Base-by-base conservation (phyloP, 441 rosid genomes). In the Erodium moschatum region DNA sequence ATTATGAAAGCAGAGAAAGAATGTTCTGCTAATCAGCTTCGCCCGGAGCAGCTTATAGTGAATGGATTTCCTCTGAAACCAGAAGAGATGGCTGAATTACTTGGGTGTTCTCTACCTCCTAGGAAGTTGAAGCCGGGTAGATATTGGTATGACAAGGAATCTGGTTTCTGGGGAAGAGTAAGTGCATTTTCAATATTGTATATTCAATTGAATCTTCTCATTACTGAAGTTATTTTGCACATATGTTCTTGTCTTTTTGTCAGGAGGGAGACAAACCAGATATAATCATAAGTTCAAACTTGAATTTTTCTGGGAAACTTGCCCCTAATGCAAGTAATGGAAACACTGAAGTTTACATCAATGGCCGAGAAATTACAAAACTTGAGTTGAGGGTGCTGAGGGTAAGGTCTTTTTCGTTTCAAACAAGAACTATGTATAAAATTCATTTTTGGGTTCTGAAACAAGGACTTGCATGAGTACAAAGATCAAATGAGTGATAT, bases 141-240 rank as follows among this genome's bases (percentile, higher is more conserved):
- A 70, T 96, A 90, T 79, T 96, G 99, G 98, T 96, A 96, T 64
- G 99, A 96, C 76, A 96, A 92, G 76, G 99, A 92, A 77, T 90
- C 99, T 50, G 99, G 99, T 75, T 69, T 82, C 4, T 96, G 99
- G 99, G 99, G 99, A 48, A 92, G 86, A 89, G 98, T 93, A 71
- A 72, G 80, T 67, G 50, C 65, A 18, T 72, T 12, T 67, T 66
- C 27, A 48, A 31, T 75, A 1, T 65, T 63, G 18, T 20, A 60
- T 72, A 18, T 31, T 69, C 63, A 44, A 58, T 67, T 64, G 54
- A 56, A 68, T 58, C 42, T 33, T 69, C 77, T 42, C 46, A 4
- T 5, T 31, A 24, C 35, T 58, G 33, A 42, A 50, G 5, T 50
- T 61, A 61, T 52, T 56, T 70, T 60, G 35, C 9, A 56, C 27